Percentiles rank a stretch among this genome's conserved stretches.
Evolutionary conservation across 768 basidiomycete species (phyloP).

Genomic region (Leccinum sublutescens): DNA sequence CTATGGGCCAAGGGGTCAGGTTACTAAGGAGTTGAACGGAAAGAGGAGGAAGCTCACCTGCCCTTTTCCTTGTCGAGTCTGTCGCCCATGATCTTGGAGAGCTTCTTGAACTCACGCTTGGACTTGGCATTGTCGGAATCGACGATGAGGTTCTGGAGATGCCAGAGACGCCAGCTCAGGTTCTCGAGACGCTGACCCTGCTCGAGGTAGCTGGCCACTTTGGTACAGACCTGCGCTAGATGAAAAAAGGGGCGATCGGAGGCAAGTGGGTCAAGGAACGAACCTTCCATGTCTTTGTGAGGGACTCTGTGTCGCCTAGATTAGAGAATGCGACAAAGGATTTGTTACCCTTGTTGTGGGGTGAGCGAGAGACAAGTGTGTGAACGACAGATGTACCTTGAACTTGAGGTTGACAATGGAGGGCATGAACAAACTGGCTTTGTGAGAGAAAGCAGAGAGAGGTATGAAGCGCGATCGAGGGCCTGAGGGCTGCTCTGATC

Average conservation of each 20-base stretch:
- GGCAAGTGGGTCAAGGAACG: conserved; percentile 15
- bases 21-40: background rate
- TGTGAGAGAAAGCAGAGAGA: background rate
- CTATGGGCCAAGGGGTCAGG: conserved; percentile 34
- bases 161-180: conserved; percentile 90
- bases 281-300: conserved; percentile 92
- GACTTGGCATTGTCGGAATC: conserved; percentile 85
- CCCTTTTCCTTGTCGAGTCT: conserved; percentile 93
- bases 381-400: too few relatives aligned
- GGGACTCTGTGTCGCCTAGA: conserved; percentile 77
- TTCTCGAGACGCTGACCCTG: conserved; percentile 91
- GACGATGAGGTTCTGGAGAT: conserved; percentile 88
- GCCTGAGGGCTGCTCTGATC: conserved; percentile 9
- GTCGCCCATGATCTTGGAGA: conserved; percentile 86
- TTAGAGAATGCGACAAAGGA: conserved; percentile 93
- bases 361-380: too few relatives aligned
- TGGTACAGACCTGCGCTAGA: conserved; percentile 69
- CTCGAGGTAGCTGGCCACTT: conserved; percentile 88
- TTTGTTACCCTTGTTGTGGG: conserved; percentile 70
- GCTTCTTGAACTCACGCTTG: conserved; percentile 87
- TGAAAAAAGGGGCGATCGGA: conserved; percentile 8
- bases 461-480: conserved; percentile 17
- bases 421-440: conserved; percentile 7
- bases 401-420: too few relatives aligned
- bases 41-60: background rate